Evolutionary conservation across 768 basidiomycete species (phyloP).

Genomic region (Lanmaoa pseudosensibilis): DNA sequence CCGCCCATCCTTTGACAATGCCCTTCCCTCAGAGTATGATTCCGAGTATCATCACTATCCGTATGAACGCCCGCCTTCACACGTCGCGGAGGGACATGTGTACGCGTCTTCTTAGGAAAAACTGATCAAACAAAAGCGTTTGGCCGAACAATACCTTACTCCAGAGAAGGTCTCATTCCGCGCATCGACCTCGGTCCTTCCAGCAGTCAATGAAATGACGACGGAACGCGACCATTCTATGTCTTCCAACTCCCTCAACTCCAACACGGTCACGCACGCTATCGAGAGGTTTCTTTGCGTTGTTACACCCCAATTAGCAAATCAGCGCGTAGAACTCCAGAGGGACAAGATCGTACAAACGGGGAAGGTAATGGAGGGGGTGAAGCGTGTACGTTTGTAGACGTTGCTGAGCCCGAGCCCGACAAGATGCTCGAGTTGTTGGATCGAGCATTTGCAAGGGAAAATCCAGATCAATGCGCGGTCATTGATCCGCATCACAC

Average conservation of each 20-base stretch:
- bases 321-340: conserved; percentile 97
- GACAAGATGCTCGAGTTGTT: conserved; percentile 75
- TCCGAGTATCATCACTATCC: conserved; percentile 13
- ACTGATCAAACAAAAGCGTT: conserved; percentile 8
- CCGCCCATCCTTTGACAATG: conserved; percentile 23
- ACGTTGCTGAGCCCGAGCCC: conserved; percentile 46
- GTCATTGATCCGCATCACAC: conserved; percentile 62
- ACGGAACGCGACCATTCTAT: background rate
- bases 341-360: conserved; percentile 70
- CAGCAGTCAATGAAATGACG: background rate
- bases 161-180: conserved; percentile 20
- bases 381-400: conserved; percentile 44
- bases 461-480: conserved; percentile 68
- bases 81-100: conserved; percentile 12
- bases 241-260: conserved; percentile 56
- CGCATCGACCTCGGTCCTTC: background rate
- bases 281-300: conserved; percentile 88
- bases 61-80: conserved; percentile 30
- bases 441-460: conserved; percentile 67
- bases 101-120: conserved; percentile 5
- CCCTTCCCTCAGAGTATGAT: conserved; percentile 60
- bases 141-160: conserved; percentile 15
- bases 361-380: conserved; percentile 63
- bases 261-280: conserved; percentile 82
- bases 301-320: conserved; percentile 83